Conservation (phyloP, 2,329 filamentous ascomycete genomes). For the Orbilia blumenaviensis region DNA sequence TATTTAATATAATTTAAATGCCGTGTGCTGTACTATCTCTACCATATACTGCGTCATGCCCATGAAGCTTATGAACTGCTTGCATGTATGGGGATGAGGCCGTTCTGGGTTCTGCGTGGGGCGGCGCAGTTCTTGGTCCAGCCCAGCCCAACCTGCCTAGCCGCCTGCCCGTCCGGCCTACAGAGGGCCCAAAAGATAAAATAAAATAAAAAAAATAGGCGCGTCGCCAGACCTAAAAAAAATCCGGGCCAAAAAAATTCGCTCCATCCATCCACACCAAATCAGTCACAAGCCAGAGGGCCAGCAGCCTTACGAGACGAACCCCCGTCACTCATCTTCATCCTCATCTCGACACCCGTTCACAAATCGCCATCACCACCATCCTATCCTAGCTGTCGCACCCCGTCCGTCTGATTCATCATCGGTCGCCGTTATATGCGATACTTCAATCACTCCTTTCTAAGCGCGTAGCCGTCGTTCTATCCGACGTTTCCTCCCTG, state of each 20-base stretch:
- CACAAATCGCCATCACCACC: neutral
- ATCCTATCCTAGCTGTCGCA: constrained; percentile 12
- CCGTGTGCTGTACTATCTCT: no score
- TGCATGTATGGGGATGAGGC: neutral
- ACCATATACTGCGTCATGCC: no score
- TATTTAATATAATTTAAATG: no score
- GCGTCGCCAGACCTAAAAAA: constrained; percentile 34
- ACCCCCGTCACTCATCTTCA: constrained; percentile 20
- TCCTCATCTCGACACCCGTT: constrained; percentile 30
- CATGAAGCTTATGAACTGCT: no score
- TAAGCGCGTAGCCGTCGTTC: constrained; percentile 52
- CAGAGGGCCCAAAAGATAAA: no score
- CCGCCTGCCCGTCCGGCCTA: no score
- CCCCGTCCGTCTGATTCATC: neutral
- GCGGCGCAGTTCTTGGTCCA: constrained; percentile 36
- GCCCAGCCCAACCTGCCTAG: neutral
- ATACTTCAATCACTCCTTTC: constrained; percentile 47
- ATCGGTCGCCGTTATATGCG: constrained; percentile 29
- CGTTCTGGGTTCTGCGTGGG: constrained; percentile 34
- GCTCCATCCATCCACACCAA: neutral
- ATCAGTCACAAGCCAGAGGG: constrained; percentile 23
- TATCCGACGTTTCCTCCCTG: constrained; percentile 43
- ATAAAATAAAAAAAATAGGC: constrained; percentile 17
- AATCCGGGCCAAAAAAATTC: constrained; percentile 8
- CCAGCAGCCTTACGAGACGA: constrained; percentile 26